Evolutionary conservation across 495 filamentous ascomycete genomes (phyloP).

Genomic region (Paragyromitra xinjiangensis): DNA sequence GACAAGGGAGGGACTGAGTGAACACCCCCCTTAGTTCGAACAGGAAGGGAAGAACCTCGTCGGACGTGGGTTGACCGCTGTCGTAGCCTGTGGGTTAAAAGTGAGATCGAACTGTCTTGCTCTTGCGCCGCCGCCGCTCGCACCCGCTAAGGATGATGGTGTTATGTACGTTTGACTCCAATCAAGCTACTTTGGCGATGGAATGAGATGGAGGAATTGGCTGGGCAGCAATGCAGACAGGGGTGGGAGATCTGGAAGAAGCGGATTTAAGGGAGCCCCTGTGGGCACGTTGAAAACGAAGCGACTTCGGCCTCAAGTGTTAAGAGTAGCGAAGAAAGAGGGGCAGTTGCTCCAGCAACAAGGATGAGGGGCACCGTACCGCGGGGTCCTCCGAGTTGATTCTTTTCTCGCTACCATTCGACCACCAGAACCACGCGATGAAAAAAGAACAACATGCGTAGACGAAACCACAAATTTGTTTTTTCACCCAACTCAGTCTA

Average conservation of each 20-base stretch:
- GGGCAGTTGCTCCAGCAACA: constrained; percentile 46
- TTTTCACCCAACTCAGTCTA: constrained; percentile 7
- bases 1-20: constrained; percentile 48
- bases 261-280: constrained; percentile 55
- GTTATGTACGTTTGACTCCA: constrained; percentile 41
- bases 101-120: constrained; percentile 48
- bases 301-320: constrained; percentile 50
- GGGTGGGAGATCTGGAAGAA: constrained; percentile 50
- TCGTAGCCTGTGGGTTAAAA: constrained; percentile 42
- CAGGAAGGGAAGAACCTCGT: constrained; percentile 47
- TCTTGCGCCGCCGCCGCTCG: constrained; percentile 45
- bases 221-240: constrained; percentile 52
- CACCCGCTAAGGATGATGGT: constrained; percentile 49
- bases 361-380: constrained; percentile 52
- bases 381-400: constrained; percentile 49
- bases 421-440: constrained; percentile 34
- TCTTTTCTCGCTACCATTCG: constrained; percentile 30
- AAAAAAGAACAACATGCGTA: constrained; percentile 40
- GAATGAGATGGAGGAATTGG: constrained; percentile 52
- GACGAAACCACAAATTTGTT: constrained; percentile 29
- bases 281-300: constrained; percentile 59
- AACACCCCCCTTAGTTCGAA: constrained; percentile 33
- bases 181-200: constrained; percentile 49
- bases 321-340: constrained; percentile 55
- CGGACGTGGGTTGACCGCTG: constrained; percentile 42